These are phyloP conservation scores for Penicillium verrucosum DNA, from an alignment of 2,329 filamentous ascomycete genomes.

Conservation along the genomic window DNA sequence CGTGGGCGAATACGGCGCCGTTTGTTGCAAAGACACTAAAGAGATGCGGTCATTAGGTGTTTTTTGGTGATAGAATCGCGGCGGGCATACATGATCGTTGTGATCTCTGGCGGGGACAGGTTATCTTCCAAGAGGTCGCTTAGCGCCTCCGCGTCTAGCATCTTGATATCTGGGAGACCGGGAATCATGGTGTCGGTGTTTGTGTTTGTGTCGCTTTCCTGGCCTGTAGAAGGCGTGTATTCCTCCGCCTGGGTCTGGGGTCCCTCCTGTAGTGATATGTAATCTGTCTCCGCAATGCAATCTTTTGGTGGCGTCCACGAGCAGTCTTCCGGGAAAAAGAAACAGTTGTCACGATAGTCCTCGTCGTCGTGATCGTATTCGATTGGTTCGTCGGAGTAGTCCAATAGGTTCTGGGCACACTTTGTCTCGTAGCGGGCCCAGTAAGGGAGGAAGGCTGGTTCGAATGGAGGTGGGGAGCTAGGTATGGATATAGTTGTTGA, in stretches of 20 bases:
- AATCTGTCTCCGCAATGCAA: conserved; percentile 28
- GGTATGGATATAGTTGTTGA: conserved; percentile 1
- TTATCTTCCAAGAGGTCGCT: conserved; percentile 43
- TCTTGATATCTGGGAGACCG: conserved; percentile 43
- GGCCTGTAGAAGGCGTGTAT: conserved; percentile 11
- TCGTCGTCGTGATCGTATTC: conserved; percentile 44
- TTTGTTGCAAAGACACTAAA: conserved; percentile 43
- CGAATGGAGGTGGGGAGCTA: conserved; percentile 5
- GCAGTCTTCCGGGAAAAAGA: conserved; percentile 46
- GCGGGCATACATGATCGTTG: conserved; percentile 39
- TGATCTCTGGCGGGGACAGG: conserved; percentile 43
- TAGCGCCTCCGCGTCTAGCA: conserved; percentile 43
- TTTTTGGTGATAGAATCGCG: neutral
- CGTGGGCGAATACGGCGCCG: conserved; percentile 45
- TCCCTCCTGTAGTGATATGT: conserved; percentile 6
- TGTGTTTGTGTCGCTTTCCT: neutral
- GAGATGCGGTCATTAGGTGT: neutral
- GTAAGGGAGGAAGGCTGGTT: conserved; percentile 33
- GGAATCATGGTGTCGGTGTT: conserved; percentile 38
- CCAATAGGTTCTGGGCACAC: conserved; percentile 41
- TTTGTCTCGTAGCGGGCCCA: conserved; percentile 40
- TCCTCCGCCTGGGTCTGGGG: conserved; percentile 11
- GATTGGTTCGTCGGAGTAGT: conserved; percentile 40
- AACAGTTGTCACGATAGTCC: conserved; percentile 43
- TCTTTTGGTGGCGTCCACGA: conserved; percentile 37